Evolutionary conservation across 164 flowering plant genomes (phyloP).

Genomic region (Vitis riparia): DNA sequence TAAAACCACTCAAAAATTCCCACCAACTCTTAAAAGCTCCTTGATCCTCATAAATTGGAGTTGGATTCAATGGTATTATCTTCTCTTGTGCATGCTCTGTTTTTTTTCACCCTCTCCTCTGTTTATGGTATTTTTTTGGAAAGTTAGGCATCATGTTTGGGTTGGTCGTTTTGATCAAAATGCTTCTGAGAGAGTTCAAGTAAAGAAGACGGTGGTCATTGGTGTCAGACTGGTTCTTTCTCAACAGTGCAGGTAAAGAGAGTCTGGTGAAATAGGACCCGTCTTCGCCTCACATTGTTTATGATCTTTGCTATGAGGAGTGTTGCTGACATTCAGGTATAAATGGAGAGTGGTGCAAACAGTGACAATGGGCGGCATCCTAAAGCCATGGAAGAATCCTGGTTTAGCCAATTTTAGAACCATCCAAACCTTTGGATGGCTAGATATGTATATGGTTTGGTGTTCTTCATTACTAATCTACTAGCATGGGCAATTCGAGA

Average conservation of each 20-base stretch:
- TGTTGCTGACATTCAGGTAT: slow-evolving; percentile 4
- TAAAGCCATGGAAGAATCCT: slow-evolving; percentile 40
- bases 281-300: not conserved
- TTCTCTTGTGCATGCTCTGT: too few relatives aligned
- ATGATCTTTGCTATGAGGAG: slow-evolving; percentile 14
- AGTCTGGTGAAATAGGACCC: not conserved
- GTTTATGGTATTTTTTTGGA: too few relatives aligned
- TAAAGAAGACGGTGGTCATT: too few relatives aligned
- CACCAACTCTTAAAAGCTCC: too few relatives aligned
- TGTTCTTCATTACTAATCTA: slow-evolving; percentile 60
- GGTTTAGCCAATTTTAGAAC: slow-evolving; percentile 55
- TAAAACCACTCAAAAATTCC: too few relatives aligned
- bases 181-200: too few relatives aligned
- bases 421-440: slow-evolving; percentile 91
- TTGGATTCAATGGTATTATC: too few relatives aligned
- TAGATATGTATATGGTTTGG: slow-evolving; percentile 14
- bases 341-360: slow-evolving; percentile 31
- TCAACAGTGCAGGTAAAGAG: slow-evolving; percentile 1
- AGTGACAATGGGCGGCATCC: slow-evolving; percentile 22
- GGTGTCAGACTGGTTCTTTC: not conserved
- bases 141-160: too few relatives aligned
- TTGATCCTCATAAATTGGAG: too few relatives aligned
- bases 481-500: slow-evolving; percentile 86
- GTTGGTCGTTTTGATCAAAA: too few relatives aligned
- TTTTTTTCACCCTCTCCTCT: too few relatives aligned